phyloP scores from a whole-genome alignment of 331 rosid species.

The Ulmus americana region DNA sequence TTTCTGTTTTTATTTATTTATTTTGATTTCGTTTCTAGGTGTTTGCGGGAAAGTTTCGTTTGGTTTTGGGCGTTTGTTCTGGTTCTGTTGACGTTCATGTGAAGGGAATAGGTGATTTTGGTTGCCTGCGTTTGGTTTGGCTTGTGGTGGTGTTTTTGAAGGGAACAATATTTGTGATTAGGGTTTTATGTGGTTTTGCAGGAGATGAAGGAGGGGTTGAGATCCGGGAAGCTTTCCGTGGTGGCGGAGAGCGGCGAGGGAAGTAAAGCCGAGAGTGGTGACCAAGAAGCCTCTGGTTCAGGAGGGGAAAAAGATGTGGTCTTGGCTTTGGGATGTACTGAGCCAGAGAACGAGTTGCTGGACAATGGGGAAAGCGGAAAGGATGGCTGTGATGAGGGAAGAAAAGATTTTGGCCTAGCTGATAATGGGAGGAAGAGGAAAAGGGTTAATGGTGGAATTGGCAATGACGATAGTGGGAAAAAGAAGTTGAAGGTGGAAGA shows the following conservation, averaged over 20 bases:
- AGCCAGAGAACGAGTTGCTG: slow-evolving; percentile 18
- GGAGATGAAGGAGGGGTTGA: slow-evolving; percentile 67
- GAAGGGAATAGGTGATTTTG: slow-evolving; percentile 24
- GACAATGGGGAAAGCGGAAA: not conserved
- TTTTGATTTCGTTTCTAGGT: not conserved
- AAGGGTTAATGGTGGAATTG: slow-evolving; percentile 24
- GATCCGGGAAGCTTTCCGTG: slow-evolving; percentile 43
- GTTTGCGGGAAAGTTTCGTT: slow-evolving; percentile 1
- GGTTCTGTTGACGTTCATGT: not conserved
- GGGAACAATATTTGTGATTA: slow-evolving; percentile 28
- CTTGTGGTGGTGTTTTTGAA: slow-evolving; percentile 12
- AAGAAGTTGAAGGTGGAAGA: slow-evolving; percentile 26
- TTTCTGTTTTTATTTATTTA: not conserved
- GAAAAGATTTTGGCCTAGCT: slow-evolving; percentile 31
- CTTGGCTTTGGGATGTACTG: slow-evolving; percentile 20
- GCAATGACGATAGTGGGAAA: slow-evolving; percentile 19
- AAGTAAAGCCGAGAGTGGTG: slow-evolving; percentile 17
- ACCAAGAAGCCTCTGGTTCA: slow-evolving; percentile 21
- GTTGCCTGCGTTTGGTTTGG: slow-evolving; percentile 25
- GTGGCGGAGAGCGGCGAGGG: slow-evolving; percentile 21
- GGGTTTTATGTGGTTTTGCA: slow-evolving; percentile 25
- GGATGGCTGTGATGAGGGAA: slow-evolving; percentile 19
- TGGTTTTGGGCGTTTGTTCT: not conserved
- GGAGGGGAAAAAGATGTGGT: slow-evolving; percentile 23
- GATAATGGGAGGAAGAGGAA: slow-evolving; percentile 32